Percentiles rank a stretch among this genome's conserved stretches.
Evolutionary conservation across 306 rosid species (phyloP).

Genomic region (Sophora flavescens): DNA sequence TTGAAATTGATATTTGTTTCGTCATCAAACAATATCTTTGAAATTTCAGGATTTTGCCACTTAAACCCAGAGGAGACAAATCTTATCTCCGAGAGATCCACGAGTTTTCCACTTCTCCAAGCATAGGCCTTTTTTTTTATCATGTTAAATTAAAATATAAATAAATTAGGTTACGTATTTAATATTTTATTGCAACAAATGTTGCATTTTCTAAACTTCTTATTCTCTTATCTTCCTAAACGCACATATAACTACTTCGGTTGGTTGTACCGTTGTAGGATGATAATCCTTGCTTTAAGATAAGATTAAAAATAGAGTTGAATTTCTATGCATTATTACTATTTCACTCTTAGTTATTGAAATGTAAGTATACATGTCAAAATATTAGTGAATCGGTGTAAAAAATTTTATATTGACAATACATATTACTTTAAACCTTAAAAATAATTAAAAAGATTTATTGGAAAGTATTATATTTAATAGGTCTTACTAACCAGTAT

Average conservation of each 20-base stretch:
- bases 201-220: not conserved
- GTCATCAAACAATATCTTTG: not conserved
- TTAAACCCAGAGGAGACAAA: not conserved
- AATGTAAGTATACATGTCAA: no score
- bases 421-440: no score
- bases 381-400: no score
- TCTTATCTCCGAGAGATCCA: not conserved
- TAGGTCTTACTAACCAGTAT: no score
- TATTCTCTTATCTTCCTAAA: not conserved
- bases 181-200: not conserved
- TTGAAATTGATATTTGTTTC: slow-evolving; percentile 4
- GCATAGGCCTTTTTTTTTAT: not conserved
- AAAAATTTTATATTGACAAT: no score
- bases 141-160: not conserved
- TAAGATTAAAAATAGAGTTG: no score
- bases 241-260: not conserved
- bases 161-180: not conserved
- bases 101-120: not conserved
- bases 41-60: not conserved
- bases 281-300: no score
- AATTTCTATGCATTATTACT: no score
- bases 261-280: no score
- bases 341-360: no score
- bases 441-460: no score
- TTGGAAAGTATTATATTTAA: no score